These are phyloP conservation scores for Rhodosporidiobolus odoratus DNA, from an alignment of 768 basidiomycete species.

Conservation along the genomic window DNA sequence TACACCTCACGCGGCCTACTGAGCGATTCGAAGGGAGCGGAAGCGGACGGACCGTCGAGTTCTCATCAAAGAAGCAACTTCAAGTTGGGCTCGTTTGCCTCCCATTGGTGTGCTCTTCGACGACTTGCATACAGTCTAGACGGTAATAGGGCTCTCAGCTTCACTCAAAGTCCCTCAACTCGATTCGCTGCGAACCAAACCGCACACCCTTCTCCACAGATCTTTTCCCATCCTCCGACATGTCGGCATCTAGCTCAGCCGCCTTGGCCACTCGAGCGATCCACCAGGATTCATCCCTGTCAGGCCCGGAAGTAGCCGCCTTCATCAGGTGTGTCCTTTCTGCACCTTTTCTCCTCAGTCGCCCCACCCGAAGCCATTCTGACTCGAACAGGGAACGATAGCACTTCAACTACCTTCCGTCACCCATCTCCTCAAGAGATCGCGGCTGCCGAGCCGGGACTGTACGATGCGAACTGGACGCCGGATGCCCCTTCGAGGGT, in stretches of 20 bases:
- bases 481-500: slow-evolving; percentile 57
- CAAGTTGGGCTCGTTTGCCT: no score
- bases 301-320: slow-evolving; percentile 23
- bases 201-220: neutral
- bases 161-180: no score
- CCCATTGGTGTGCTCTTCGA: no score
- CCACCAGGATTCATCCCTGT: slow-evolving; percentile 16
- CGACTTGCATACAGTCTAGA: no score
- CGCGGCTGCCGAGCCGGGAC: slow-evolving; percentile 7
- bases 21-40: neutral
- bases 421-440: slow-evolving; percentile 25
- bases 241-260: neutral
- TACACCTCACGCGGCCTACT: neutral
- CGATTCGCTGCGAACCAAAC: neutral
- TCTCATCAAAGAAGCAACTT: no score
- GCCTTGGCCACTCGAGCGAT: slow-evolving; percentile 5
- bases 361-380: neutral
- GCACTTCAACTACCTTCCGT: slow-evolving; percentile 34
- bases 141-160: no score
- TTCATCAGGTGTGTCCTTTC: slow-evolving; percentile 4
- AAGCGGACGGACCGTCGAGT: neutral
- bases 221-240: neutral
- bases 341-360: neutral
- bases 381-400: no score
- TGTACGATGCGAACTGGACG: slow-evolving; percentile 44